A percentile compares a stretch with the other conserved stretches of the same genome.
phyloP scores from a whole-genome alignment of 2,329 filamentous ascomycete genomes.

The Trichophyton mentagrophytes region DNA sequence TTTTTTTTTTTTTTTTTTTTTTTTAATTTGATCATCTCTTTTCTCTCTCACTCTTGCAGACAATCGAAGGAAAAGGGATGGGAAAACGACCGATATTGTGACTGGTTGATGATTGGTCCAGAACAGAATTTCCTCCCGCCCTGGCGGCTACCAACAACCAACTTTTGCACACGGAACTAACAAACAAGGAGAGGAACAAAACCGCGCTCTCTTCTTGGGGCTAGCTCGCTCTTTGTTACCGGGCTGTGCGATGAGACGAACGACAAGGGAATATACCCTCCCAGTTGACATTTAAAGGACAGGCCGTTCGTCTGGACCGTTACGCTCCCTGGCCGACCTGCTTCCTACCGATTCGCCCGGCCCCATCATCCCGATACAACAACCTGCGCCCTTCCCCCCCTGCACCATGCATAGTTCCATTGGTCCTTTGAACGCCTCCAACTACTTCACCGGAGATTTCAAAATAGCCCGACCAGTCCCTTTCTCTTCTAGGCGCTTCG shows the following conservation, averaged over 20 bases:
- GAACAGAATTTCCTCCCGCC: neutral
- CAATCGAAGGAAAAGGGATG: neutral
- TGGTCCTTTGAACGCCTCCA: neutral
- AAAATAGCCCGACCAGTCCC: too few relatives aligned
- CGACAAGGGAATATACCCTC: neutral
- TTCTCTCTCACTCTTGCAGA: neutral
- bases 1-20: neutral
- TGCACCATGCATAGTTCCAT: neutral
- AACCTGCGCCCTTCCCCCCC: neutral
- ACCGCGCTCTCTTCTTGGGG: neutral
- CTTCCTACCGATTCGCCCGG: neutral
- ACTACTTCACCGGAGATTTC: neutral
- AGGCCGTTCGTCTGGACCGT: neutral
- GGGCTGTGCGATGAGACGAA: neutral
- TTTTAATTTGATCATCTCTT: neutral
- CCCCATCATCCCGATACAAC: neutral
- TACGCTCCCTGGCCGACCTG: neutral
- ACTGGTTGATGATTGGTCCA: neutral
- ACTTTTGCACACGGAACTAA: neutral
- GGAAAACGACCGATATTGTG: neutral
- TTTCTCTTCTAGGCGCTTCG: neutral
- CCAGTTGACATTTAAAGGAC: neutral
- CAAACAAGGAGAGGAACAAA: neutral
- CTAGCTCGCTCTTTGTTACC: neutral
- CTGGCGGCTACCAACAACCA: slow-evolving; percentile 1